Evolutionary conservation across 169 alveolate species (phyloP), one percentile per base, ranked within the genome.

Genomic region (Plasmodium cynomolgi): DNA sequence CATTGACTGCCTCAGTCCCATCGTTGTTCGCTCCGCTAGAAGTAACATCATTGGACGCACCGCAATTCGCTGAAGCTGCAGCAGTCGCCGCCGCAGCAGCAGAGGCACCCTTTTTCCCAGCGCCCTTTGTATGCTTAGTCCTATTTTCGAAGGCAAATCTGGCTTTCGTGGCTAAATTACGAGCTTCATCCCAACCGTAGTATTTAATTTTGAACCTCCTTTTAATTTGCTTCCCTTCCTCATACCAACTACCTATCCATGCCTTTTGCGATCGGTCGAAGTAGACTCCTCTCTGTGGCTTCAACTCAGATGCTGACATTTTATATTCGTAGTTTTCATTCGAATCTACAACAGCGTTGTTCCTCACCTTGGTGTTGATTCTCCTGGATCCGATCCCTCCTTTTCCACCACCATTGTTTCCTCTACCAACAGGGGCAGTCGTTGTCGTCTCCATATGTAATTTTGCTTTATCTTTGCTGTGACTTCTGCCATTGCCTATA

Each of bases 161-260:
- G 34, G 95, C 95, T 47, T 91, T 82, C 11, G 92, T 91, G 4
- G 95, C 95, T 41, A 91, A 41, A 47, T 73, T 73, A 11, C 81
- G 82, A 26, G 95, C 95, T n/a, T 91, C 92, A 50, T 91, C 95
- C 95, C 95, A 91, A 26, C 95, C 95, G 39, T 91, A 91, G 58
- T 81, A 91, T 29, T 82, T 81, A n/a, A 91, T 82, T 50, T 91
- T 91, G 44, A 91, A 91, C 15, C 95, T 20, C 26, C 84, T 81
- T 29, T 91, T 91, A 11, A 91, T 91, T 82, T 91, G 95, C 58
- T 91, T 91, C 0, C 95, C 95, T 34, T 91, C 95, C 58, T 91
- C 95, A 72, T 91, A 91, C 95, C 95, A 91, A 11, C 95, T 91
- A 1, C 95, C 95, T 17, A 91, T 91, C 95, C 95, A 91, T 20